Conservation (phyloP, 2,329 filamentous ascomycete genomes). For the Pleomassaria siparia region DNA sequence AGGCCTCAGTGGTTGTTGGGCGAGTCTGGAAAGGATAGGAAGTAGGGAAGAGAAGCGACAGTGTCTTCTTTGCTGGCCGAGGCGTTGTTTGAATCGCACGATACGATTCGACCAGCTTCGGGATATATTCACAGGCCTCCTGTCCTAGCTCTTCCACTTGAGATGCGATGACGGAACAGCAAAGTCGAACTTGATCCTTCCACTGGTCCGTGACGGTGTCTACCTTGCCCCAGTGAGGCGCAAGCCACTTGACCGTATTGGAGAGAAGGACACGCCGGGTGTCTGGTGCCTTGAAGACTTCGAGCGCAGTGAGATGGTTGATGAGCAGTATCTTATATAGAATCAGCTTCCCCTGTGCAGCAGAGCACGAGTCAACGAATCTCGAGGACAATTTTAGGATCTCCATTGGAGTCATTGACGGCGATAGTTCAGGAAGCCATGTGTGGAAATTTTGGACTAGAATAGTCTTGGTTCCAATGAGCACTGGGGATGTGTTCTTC, state of each 20-base stretch:
- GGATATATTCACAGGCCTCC: conserved; percentile 85
- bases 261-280: conserved; percentile 72
- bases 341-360: conserved; percentile 86
- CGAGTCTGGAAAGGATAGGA: conserved; percentile 86
- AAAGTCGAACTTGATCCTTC: conserved; percentile 88
- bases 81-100: conserved; percentile 70
- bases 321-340: conserved; percentile 92
- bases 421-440: conserved; percentile 89
- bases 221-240: conserved; percentile 85
- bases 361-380: conserved; percentile 87
- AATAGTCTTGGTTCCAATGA: conserved; percentile 92
- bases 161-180: conserved; percentile 87
- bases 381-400: conserved; percentile 89
- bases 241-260: conserved; percentile 87
- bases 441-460: conserved; percentile 95
- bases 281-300: conserved; percentile 77
- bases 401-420: conserved; percentile 76
- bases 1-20: conserved; percentile 59
- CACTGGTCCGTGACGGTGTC: conserved; percentile 78
- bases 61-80: conserved; percentile 57
- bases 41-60: conserved; percentile 88
- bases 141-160: conserved; percentile 77
- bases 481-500: conserved; percentile 78
- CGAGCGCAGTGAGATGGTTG: conserved; percentile 82
- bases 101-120: conserved; percentile 89